Percentiles rank a stretch among this genome's conserved stretches.
Evolutionary conservation across 1,284 basidiomycete species (phyloP).

Genomic region (Moesziomyces antarcticus): DNA sequence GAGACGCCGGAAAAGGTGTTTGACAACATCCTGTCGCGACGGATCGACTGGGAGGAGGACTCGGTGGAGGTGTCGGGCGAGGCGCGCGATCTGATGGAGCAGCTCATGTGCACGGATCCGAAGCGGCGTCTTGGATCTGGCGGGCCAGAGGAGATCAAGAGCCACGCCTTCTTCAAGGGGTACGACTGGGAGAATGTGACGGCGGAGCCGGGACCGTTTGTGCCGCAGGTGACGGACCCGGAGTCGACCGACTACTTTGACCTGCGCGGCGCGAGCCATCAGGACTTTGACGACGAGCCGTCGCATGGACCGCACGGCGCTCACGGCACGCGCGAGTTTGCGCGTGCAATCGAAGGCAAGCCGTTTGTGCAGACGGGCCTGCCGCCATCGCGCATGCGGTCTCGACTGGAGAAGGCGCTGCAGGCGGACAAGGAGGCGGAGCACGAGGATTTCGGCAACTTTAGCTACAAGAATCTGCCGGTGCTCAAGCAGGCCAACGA

Average conservation of each 20-base stretch:
- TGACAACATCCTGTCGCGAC: constrained; percentile 96
- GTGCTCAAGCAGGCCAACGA: constrained; percentile 98
- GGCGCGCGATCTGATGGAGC: constrained; percentile 89
- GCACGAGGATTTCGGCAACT: constrained; percentile 91
- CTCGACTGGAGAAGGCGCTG: constrained; percentile 34
- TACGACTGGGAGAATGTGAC: constrained; percentile 94
- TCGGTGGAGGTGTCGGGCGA: constrained; percentile 87
- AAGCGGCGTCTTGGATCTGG: constrained; percentile 82
- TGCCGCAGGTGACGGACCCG: constrained; percentile 92
- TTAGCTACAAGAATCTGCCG: constrained; percentile 97
- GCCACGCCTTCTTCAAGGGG: constrained; percentile 87
- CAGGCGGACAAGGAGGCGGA: constrained; percentile 27
- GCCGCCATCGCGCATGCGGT: constrained; percentile 62
- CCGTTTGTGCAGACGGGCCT: constrained; percentile 65
- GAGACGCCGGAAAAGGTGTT: constrained; percentile 97
- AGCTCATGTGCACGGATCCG: constrained; percentile 85
- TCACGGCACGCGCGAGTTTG: constrained; percentile 47
- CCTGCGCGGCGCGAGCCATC: constrained; percentile 87
- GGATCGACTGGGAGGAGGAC: constrained; percentile 95
- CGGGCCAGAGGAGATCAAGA: constrained; percentile 92
- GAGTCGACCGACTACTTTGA: constrained; percentile 99
- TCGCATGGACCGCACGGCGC: constrained; percentile 29
- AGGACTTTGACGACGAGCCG: constrained; percentile 85
- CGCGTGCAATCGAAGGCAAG: constrained; percentile 53
- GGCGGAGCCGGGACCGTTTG: constrained; percentile 88